A percentile compares a stretch with the other conserved stretches of the same genome.
phyloP scores from a whole-genome alignment of 2,329 filamentous ascomycete genomes.

The Colletotrichum echinochloae region DNA sequence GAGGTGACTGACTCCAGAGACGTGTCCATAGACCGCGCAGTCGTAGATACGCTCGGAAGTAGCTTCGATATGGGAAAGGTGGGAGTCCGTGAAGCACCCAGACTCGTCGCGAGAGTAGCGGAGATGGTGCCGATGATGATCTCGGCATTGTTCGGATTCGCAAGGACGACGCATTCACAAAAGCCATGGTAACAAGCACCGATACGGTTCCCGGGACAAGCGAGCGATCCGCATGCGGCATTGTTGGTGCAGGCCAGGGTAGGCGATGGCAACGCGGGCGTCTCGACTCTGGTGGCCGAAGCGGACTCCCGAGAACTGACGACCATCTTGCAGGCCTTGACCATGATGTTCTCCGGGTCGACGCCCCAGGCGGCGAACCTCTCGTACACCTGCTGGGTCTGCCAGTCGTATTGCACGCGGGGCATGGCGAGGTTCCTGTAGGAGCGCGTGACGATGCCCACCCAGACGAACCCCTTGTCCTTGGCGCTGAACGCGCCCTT shows the following conservation, averaged over 20 bases:
- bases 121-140: not conserved
- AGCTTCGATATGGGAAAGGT: not conserved
- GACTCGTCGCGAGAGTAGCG: not conserved
- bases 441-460: slow-evolving; percentile 24
- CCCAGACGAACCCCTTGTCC: slow-evolving; percentile 27
- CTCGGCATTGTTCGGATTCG: not conserved
- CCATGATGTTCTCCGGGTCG: not conserved
- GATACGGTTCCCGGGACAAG: not conserved
- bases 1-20: not conserved
- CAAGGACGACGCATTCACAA: slow-evolving; percentile 13
- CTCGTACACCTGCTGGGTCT: slow-evolving; percentile 11
- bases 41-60: not conserved
- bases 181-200: slow-evolving; percentile 7
- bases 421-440: not conserved
- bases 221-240: slow-evolving; percentile 5
- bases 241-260: slow-evolving; percentile 8
- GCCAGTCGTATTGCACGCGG: slow-evolving; percentile 5
- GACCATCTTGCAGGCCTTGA: slow-evolving; percentile 8
- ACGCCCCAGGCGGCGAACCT: slow-evolving; percentile 17
- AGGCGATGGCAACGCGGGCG: not conserved
- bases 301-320: not conserved
- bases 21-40: not conserved
- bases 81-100: not conserved
- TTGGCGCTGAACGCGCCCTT: slow-evolving; percentile 16
- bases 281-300: not conserved